phyloP scores from a whole-genome alignment of 2,329 filamentous ascomycete species.

The Ceratocystis huliohia region DNA sequence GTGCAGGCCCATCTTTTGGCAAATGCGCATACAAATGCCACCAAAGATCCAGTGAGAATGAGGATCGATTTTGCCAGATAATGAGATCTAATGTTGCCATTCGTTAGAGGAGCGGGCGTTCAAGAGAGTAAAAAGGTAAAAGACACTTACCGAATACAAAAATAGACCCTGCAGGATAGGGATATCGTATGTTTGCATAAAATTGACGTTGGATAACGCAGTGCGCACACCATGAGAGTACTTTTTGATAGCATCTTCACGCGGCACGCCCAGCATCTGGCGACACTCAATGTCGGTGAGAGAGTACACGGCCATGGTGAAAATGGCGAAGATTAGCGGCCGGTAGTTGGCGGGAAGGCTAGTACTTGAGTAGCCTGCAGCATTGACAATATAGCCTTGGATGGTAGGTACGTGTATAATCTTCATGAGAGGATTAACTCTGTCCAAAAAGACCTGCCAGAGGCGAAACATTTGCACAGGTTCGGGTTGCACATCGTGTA shows the following conservation, averaged over 20 bases:
- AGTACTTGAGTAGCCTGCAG: constrained; percentile 38
- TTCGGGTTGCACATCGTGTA: constrained; percentile 48
- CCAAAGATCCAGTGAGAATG: constrained; percentile 49
- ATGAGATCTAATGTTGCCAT: constrained; percentile 34
- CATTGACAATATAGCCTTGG: constrained; percentile 52
- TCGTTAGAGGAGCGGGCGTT: constrained; percentile 13
- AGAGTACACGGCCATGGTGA: constrained; percentile 46
- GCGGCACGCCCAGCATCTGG: constrained; percentile 38
- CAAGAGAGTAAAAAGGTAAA: not conserved
- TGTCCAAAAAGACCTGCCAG: constrained; percentile 63
- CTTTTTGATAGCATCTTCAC: constrained; percentile 38
- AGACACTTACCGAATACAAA: constrained; percentile 40
- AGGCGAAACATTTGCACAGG: constrained; percentile 54
- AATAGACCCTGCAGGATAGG: constrained; percentile 46
- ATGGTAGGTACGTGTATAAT: constrained; percentile 58
- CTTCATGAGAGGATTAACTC: constrained; percentile 63
- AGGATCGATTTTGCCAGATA: constrained; percentile 45
- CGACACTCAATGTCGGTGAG: constrained; percentile 44
- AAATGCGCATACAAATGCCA: constrained; percentile 49
- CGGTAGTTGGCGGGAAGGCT: constrained; percentile 46
- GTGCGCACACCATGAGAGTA: constrained; percentile 41
- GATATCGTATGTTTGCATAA: constrained; percentile 47
- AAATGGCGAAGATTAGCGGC: constrained; percentile 53
- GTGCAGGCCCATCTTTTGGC: constrained; percentile 55
- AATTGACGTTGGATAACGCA: constrained; percentile 40